These are phyloP conservation scores for Alternaria hordeiaustralica DNA, from an alignment of 2,329 filamentous ascomycete species.

Conservation along the genomic window DNA sequence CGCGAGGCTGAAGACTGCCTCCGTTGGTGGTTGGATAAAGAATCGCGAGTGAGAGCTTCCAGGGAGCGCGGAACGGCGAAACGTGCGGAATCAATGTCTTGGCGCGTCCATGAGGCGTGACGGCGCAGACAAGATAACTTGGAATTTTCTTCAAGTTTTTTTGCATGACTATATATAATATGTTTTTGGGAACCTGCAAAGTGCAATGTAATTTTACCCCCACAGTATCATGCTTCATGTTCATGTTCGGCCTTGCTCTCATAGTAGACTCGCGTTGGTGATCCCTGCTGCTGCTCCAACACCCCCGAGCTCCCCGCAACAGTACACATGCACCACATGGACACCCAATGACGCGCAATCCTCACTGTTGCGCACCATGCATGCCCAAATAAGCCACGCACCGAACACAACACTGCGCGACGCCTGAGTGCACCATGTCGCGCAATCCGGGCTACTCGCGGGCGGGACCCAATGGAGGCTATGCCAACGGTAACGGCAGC, in stretches of 20 bases:
- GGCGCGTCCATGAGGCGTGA: slow-evolving; percentile 11
- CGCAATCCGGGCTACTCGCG: slow-evolving; percentile 43
- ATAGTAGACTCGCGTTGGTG: background rate
- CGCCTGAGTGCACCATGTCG: slow-evolving; percentile 39
- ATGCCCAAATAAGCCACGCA: background rate
- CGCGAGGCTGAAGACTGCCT: slow-evolving; percentile 24
- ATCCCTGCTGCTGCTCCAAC: slow-evolving; percentile 29
- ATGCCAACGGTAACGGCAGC: slow-evolving; percentile 40
- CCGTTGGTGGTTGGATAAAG: slow-evolving; percentile 27
- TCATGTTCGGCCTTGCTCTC: background rate
- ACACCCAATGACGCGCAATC: slow-evolving; percentile 17
- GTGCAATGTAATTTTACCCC: background rate
- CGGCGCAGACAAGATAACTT: background rate
- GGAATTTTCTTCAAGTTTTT: no score
- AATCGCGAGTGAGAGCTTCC: slow-evolving; percentile 16
- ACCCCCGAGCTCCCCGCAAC: slow-evolving; percentile 40
- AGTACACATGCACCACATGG: slow-evolving; percentile 5
- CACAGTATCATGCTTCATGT: background rate
- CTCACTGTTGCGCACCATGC: slow-evolving; percentile 24
- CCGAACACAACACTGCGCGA: slow-evolving; percentile 10
- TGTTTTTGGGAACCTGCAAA: no score
- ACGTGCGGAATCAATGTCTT: slow-evolving; percentile 20
- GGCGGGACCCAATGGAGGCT: slow-evolving; percentile 43
- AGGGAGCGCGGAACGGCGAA: slow-evolving; percentile 23
- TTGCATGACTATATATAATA: no score